Evolutionary conservation across 2,329 filamentous ascomycete species (phyloP).

Genomic region (Colletotrichum cuscutae): DNA sequence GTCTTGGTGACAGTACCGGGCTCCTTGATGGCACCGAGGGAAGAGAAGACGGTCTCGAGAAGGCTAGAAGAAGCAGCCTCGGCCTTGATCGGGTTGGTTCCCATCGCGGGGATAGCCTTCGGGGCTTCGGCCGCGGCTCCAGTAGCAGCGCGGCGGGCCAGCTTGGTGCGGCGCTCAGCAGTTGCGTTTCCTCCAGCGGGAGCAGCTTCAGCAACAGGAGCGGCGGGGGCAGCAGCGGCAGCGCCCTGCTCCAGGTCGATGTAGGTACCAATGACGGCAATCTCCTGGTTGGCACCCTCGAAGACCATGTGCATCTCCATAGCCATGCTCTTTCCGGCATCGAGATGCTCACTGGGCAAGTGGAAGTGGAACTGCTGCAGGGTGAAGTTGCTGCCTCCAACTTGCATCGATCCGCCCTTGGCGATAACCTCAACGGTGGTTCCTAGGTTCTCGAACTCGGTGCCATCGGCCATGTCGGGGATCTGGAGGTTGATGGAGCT

Average conservation of each 20-base stretch:
- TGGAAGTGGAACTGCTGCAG: slow-evolving; percentile 63
- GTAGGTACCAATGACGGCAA: slow-evolving; percentile 57
- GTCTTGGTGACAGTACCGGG: slow-evolving; percentile 54
- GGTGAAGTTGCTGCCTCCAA: slow-evolving; percentile 48
- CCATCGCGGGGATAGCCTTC: slow-evolving; percentile 49
- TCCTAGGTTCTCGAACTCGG: slow-evolving; percentile 66
- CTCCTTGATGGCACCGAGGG: slow-evolving; percentile 51
- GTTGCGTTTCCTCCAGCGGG: slow-evolving; percentile 21
- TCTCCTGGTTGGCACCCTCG: slow-evolving; percentile 51
- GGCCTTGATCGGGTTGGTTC: slow-evolving; percentile 52
- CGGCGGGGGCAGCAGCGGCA: slow-evolving; percentile 32
- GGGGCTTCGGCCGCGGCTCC: slow-evolving; percentile 12
- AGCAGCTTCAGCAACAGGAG: not conserved
- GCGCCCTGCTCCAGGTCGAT: slow-evolving; percentile 49
- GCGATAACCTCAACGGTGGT: slow-evolving; percentile 67
- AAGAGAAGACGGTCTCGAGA: slow-evolving; percentile 58
- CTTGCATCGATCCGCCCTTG: slow-evolving; percentile 49
- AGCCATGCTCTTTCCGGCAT: slow-evolving; percentile 55
- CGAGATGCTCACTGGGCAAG: slow-evolving; percentile 59
- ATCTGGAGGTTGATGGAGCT: slow-evolving; percentile 40
- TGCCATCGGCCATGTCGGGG: slow-evolving; percentile 52
- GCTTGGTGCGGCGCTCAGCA: slow-evolving; percentile 25
- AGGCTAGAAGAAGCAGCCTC: slow-evolving; percentile 49
- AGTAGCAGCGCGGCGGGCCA: slow-evolving; percentile 18
- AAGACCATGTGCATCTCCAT: slow-evolving; percentile 72